Conservation (phyloP, 345 rosid genomes). For the Excoecaria cochinchinensis region DNA sequence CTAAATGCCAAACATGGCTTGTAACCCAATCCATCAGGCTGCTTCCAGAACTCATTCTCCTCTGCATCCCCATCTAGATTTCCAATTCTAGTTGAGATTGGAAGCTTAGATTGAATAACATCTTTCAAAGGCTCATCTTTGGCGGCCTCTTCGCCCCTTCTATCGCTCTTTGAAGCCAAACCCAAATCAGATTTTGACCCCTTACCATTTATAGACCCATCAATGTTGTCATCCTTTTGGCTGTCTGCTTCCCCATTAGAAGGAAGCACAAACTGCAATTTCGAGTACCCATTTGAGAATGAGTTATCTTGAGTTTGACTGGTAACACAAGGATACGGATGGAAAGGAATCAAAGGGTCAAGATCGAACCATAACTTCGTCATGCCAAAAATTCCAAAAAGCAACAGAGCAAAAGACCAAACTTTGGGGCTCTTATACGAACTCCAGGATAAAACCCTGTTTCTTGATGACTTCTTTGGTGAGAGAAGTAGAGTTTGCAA, state of each 20-base stretch:
- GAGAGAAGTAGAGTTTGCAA: conserved; percentile 61
- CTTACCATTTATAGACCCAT: conserved; percentile 9
- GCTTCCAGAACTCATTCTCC: conserved; percentile 76
- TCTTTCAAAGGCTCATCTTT: conserved; percentile 25
- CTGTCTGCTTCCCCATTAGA: conserved; percentile 18
- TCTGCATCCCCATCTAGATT: conserved; percentile 14
- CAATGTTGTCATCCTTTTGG: background rate
- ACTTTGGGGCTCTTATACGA: conserved; percentile 46
- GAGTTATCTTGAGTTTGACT: conserved; percentile 25
- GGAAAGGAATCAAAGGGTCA: conserved; percentile 44
- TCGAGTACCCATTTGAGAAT: conserved; percentile 17
- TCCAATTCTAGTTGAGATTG: conserved; percentile 15
- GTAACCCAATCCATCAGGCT: conserved; percentile 92
- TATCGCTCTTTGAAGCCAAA: conserved; percentile 1
- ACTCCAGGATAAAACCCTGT: conserved; percentile 21
- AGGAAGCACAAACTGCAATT: conserved; percentile 30
- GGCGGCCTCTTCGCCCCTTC: background rate
- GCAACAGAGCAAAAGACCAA: conserved; percentile 55
- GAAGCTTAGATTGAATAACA: conserved; percentile 12
- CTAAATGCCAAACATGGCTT: conserved; percentile 70
- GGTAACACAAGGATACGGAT: conserved; percentile 51
- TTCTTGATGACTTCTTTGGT: conserved; percentile 48
- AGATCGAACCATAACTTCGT: conserved; percentile 44
- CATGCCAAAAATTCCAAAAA: conserved; percentile 55
- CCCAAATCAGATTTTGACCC: conserved; percentile 17